These are phyloP conservation scores for Strobilomyces dryophilus DNA, from an alignment of 768 basidiomycete genomes.

Conservation along the genomic window DNA sequence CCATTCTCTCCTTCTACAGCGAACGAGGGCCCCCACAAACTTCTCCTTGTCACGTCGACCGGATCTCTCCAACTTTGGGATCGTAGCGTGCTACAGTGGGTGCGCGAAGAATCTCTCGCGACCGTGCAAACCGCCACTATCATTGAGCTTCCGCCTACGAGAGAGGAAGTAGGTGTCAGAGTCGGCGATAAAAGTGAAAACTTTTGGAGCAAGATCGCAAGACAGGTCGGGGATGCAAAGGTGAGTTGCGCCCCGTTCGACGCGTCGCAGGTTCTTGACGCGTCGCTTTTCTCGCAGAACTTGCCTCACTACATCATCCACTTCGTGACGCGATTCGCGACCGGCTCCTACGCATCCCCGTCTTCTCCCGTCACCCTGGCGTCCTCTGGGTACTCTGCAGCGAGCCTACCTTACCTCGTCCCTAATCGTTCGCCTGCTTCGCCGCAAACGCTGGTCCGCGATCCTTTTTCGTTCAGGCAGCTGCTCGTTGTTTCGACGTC, in stretches of 20 bases:
- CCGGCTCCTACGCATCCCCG: conserved; percentile 58
- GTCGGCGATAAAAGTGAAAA: conserved; percentile 32
- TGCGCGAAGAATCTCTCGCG: conserved; percentile 75
- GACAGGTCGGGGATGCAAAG: conserved; percentile 60
- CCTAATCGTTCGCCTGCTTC: conserved; percentile 27
- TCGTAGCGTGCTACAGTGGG: conserved; percentile 59
- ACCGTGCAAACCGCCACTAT: conserved; percentile 61
- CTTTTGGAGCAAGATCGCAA: conserved; percentile 44
- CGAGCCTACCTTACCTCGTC: conserved; percentile 17
- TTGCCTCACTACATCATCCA: conserved; percentile 65
- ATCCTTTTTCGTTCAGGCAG: conserved; percentile 85
- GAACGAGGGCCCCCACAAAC: conserved; percentile 33
- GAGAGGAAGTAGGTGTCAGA: conserved; percentile 21
- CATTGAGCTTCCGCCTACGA: conserved; percentile 69
- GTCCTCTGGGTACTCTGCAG: not conserved
- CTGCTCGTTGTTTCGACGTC: conserved; percentile 69
- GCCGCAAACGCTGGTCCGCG: conserved; percentile 49
- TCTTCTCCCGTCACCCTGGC: conserved; percentile 29
- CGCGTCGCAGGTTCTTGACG: not conserved
- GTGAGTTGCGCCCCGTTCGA: conserved; percentile 28
- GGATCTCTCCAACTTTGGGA: conserved; percentile 77
- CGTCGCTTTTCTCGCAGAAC: conserved; percentile 37
- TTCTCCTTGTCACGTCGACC: conserved; percentile 65
- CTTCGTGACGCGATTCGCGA: conserved; percentile 69
- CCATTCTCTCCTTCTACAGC: conserved; percentile 46